Evolutionary conservation across 331 rosid genomes (phyloP), one percentile per base, ranked within the genome.

Genomic region (Spiraea crenata): DNA sequence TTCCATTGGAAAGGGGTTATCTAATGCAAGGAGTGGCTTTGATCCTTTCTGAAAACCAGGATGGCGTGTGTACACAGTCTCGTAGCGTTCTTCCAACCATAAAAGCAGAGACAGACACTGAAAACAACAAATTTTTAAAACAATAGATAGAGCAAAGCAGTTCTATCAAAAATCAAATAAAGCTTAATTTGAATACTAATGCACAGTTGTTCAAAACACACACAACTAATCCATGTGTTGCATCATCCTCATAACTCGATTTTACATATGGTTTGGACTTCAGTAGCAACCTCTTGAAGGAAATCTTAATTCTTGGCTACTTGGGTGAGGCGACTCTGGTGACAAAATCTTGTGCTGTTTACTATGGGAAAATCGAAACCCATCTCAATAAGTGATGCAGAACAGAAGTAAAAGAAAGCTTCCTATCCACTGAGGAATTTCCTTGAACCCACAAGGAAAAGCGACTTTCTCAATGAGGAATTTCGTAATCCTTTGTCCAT

Each of bases 31-130:
- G 79, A 93, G 90, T 12, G 97, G 92, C 81, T 80, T 91, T 0
- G 89, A 81, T 64, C 95, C 97, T 82, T 86, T 84, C 69, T 91
- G 96, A 78, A 89, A 93, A 65, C 97, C 99, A 4, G 97, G 97
- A 76, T 93, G 99, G 56, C 79, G 92, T 34, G 16, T 83, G 58
- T 93, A 93, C 17, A 89, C 85, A 0, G 90, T 83, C 76, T 91
- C 95, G 2, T 84, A 91, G 19, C 97, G 96, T 73, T 93, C 99
- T 71, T 85, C 96, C 83, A 93, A 76, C 99, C 99, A 93, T 25
- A 93, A 71, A 57, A 84, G 80, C 60, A 93, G 77, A 7, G 99
- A 89, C 35, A 91, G 60, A 60, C 99, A 93, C 99, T 93, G 92
- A 47, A 81, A 81, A 25, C 64, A 67, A 57, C 62, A 17, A n/a